phyloP scores from a whole-genome alignment of 1,139 yeast genomes.

The Geotrichum cucujoidarum region DNA sequence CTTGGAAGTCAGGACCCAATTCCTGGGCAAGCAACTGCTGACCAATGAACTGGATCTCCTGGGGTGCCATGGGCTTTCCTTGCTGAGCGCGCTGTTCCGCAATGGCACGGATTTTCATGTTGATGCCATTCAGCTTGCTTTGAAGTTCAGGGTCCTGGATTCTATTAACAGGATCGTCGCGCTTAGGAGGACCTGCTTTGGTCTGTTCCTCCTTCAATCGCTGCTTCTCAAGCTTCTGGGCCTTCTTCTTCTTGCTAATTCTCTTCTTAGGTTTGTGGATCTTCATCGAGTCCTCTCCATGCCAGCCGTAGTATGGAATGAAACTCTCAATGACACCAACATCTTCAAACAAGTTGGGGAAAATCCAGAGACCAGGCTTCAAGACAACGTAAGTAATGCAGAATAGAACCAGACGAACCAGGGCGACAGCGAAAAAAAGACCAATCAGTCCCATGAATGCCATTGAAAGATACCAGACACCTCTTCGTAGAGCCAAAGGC shows the following conservation, averaged over 20 bases:
- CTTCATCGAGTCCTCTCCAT: constrained; percentile 40
- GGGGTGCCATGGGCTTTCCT: constrained; percentile 19
- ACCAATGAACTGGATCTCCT: constrained; percentile 13
- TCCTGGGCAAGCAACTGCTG: constrained; percentile 15
- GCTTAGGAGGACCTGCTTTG: constrained; percentile 13
- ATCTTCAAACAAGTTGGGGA: constrained; percentile 93
- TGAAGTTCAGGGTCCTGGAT: constrained; percentile 12
- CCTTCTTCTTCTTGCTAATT: constrained; percentile 25
- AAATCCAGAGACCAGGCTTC: constrained; percentile 82
- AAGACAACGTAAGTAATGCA: constrained; percentile 53
- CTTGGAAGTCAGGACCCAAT: constrained; percentile 16
- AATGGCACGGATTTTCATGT: constrained; percentile 12
- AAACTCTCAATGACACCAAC: constrained; percentile 92
- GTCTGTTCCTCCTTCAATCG: constrained; percentile 14
- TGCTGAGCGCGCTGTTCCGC: constrained; percentile 13
- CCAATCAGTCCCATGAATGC: constrained; percentile 69
- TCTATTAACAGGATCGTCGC: constrained; percentile 13
- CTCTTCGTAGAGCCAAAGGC: constrained; percentile 86
- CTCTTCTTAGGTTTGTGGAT: constrained; percentile 32
- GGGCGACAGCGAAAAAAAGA: constrained; percentile 69
- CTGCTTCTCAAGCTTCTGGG: constrained; percentile 20
- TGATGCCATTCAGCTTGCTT: constrained; percentile 18
- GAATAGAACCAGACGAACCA: constrained; percentile 71
- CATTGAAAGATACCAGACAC: constrained; percentile 88
- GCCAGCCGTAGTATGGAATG: constrained; percentile 85